Evolutionary conservation across 345 rosid genomes (phyloP).

Genomic region (Aquilaria yunnanensis): DNA sequence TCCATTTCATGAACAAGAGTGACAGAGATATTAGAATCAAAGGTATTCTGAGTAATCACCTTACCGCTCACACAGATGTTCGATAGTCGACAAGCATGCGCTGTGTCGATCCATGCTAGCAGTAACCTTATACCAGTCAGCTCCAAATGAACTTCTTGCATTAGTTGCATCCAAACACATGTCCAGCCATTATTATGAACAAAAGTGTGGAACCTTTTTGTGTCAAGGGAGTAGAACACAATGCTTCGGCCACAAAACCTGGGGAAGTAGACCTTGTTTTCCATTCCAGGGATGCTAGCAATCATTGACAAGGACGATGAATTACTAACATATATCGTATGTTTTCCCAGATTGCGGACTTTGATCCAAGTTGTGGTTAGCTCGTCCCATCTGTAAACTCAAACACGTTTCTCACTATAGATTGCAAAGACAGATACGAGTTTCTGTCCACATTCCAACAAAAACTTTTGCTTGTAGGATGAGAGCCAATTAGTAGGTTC

Average conservation of each 20-base stretch:
- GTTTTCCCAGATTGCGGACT: not conserved
- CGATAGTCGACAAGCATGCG: no score
- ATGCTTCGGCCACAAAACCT: slow-evolving; percentile 1
- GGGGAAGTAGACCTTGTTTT: not conserved
- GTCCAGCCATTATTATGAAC: no score
- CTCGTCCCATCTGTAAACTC: not conserved
- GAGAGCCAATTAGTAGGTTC: not conserved
- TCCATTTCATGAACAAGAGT: no score
- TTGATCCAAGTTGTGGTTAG: not conserved
- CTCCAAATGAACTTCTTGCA: no score
- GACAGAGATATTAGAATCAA: no score
- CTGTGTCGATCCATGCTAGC: no score
- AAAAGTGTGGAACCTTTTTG: not conserved
- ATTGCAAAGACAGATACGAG: not conserved
- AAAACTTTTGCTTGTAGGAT: not conserved
- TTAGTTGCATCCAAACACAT: no score
- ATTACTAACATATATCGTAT: not conserved
- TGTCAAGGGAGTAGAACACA: slow-evolving; percentile 1
- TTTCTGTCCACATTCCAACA: not conserved
- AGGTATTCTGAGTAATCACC: no score
- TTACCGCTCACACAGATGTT: no score
- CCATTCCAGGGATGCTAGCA: not conserved
- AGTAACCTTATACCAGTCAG: no score
- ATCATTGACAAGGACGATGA: not conserved
- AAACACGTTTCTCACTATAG: not conserved